Percentiles rank a stretch among this genome's conserved stretches.
Conservation (phyloP, 2,329 filamentous ascomycete genomes). For the Kalaharituber pfeilii region DNA sequence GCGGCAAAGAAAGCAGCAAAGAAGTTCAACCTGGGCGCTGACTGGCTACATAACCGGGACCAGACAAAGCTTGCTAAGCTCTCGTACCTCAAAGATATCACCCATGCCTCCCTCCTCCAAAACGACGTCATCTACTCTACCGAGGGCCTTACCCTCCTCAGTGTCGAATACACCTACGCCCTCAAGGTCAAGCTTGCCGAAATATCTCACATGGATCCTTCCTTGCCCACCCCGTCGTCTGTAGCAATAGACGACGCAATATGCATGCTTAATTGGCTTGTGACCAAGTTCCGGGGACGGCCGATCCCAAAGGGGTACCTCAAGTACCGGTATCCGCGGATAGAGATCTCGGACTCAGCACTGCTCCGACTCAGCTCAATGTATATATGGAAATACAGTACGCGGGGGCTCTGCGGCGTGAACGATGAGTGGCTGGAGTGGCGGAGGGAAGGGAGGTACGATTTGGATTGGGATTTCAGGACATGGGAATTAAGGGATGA, state of each 20-base stretch:
- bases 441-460: conserved; percentile 15
- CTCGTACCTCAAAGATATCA: conserved; percentile 30
- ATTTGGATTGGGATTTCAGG: conserved; percentile 10
- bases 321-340: conserved; percentile 33
- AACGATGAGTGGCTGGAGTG: conserved; percentile 19
- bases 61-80: conserved; percentile 6
- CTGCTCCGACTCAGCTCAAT: conserved; percentile 13
- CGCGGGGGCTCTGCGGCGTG: conserved; percentile 15
- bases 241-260: conserved; percentile 41
- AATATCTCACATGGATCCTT: not conserved
- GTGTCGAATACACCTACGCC: conserved; percentile 45
- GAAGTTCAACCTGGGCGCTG: conserved; percentile 11
- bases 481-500: conserved; percentile 7
- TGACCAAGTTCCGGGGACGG: conserved; percentile 37
- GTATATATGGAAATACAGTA: conserved; percentile 14
- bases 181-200: conserved; percentile 41
- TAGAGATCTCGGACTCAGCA: conserved; percentile 18
- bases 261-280: conserved; percentile 43
- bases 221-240: conserved; percentile 6
- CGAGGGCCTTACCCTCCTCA: conserved; percentile 41
- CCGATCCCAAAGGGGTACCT: conserved; percentile 37
- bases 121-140: conserved; percentile 45
- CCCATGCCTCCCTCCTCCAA: conserved; percentile 40
- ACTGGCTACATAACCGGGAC: conserved; percentile 14
- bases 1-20: conserved; percentile 12